Conservation (phyloP, 805 yeast species). For the Yamadazyma sp. region DNA sequence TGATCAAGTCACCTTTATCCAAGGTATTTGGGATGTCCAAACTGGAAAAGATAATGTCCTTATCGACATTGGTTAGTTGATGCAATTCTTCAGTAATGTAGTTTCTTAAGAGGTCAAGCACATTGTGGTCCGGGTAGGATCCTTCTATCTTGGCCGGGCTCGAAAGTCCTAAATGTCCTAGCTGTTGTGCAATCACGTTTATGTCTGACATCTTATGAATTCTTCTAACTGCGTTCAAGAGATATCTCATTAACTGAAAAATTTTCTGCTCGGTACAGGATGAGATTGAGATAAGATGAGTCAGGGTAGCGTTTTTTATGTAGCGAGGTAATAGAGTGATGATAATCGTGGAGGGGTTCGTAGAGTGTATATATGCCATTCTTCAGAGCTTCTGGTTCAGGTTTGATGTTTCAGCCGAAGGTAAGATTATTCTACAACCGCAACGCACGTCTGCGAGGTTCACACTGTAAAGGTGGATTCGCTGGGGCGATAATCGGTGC, state of each 20-base stretch:
- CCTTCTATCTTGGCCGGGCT: constrained; percentile 51
- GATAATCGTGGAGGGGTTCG: too few species aligned
- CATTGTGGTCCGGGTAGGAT: constrained; percentile 75
- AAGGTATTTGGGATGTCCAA: constrained; percentile 83
- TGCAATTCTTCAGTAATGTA: constrained; percentile 80
- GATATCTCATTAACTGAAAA: constrained; percentile 15
- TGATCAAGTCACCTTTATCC: constrained; percentile 89
- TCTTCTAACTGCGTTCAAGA: constrained; percentile 14
- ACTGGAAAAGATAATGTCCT: constrained; percentile 71
- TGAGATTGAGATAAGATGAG: too few species aligned
- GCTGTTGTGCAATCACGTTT: constrained; percentile 33
- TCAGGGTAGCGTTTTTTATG: too few species aligned
- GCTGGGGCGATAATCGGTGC: too few species aligned
- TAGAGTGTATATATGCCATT: too few species aligned
- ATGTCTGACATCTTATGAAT: constrained; percentile 17
- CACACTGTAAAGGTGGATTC: too few species aligned
- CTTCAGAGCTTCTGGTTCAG: too few species aligned
- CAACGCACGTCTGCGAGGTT: too few species aligned
- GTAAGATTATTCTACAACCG: too few species aligned
- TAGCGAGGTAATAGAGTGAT: too few species aligned
- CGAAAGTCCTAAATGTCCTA: constrained; percentile 36
- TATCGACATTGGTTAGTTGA: constrained; percentile 69
- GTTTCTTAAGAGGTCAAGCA: constrained; percentile 86
- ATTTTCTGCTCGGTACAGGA: constrained; percentile 6
- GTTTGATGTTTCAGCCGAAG: too few species aligned